Evolutionary conservation across 768 basidiomycete species (phyloP).

Genomic region (Mycena indigotica): DNA sequence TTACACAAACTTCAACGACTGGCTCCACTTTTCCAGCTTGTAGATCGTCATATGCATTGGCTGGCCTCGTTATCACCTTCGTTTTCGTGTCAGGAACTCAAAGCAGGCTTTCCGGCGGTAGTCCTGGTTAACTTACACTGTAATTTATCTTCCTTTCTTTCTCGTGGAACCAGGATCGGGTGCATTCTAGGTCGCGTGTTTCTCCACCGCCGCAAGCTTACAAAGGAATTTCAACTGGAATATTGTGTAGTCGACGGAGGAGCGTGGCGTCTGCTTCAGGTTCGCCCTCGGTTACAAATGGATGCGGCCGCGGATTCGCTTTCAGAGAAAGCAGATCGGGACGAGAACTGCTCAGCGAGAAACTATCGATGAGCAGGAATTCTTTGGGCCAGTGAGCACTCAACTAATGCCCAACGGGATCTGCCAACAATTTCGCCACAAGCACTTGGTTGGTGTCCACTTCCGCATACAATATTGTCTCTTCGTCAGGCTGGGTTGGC

Average conservation of each 20-base stretch:
- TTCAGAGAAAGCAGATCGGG: slow-evolving; percentile 18
- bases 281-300: slow-evolving; percentile 15
- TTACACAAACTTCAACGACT: slow-evolving; percentile 23
- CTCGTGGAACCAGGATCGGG: no score
- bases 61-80: neutral
- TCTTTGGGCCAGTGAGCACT: neutral
- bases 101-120: neutral
- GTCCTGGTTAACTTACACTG: neutral
- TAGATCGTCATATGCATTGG: neutral
- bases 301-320: slow-evolving; percentile 7
- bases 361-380: neutral
- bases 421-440: slow-evolving; percentile 15
- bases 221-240: no score
- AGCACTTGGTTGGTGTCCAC: slow-evolving; percentile 14
- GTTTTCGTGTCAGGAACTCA: neutral
- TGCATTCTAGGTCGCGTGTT: no score
- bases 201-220: no score
- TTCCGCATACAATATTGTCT: slow-evolving; percentile 22
- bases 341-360: slow-evolving; percentile 8
- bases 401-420: slow-evolving; percentile 24
- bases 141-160: no score
- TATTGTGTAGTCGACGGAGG: neutral
- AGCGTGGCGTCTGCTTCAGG: neutral
- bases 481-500: slow-evolving; percentile 13
- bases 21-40: slow-evolving; percentile 18